Evolutionary conservation across 1,139 yeast genomes (phyloP), one percentile per base, ranked within the genome.

Genomic region (Magnusiomyces tetraspermus): DNA sequence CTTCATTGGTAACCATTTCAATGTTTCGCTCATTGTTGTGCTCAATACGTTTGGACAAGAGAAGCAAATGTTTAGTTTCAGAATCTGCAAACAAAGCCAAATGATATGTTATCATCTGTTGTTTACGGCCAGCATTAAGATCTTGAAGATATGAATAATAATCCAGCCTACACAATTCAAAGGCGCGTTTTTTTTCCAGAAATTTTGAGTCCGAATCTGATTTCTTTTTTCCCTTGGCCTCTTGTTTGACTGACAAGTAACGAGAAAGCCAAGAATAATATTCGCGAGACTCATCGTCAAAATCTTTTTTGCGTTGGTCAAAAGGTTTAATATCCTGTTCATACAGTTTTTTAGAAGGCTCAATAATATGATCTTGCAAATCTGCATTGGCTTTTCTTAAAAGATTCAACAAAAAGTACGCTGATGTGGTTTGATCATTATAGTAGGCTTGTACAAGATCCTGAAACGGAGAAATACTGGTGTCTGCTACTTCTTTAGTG

Each of bases 251-350:
- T 8, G 87, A 74, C 47, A 85, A 68, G 58, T 83, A 81, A 57
- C 84, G 78, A 50, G 84, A 78, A 44, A 84, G 69, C 89, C 92
- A 85, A 41, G 78, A 77, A 63, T 87, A 86, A 64, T 79, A 87
- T 52, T 83, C 88, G 56, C 82, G 78, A 1, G 89, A 80, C 56
- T 80, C 84, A 51, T 78, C 84, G 61, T 85, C 94, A 66, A 85
- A 85, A 45, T 74, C 77, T 53, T 79, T 77, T 60, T 76, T 77
- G 49, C 73, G 67, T 24, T 61, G 55, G 46, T 74, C 76, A 51
- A 71, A 71, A 8, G 67, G 55, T 59, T 73, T 71, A 58, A 73
- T 62, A 51, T 70, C 71, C 59, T 65, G 61, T 54, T 78, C 76
- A 60, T 73, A 71, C 51, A 71, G 58, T 50, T 61, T 59, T 49